Evolutionary conservation across 2,329 filamentous ascomycete genomes (phyloP).

Genomic region (Colletotrichum aenigma): DNA sequence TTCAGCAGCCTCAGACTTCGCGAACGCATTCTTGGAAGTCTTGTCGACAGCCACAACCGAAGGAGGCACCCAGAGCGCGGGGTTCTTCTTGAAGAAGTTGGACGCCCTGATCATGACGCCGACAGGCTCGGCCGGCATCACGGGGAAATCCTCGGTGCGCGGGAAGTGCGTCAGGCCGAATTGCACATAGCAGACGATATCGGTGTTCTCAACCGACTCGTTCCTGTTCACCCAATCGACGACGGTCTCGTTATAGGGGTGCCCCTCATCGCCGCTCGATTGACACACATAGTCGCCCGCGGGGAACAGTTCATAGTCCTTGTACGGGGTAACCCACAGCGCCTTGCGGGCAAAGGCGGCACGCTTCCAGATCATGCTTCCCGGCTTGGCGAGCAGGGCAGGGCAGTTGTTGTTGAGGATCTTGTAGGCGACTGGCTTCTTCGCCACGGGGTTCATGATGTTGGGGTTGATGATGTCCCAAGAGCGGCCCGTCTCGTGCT

Average conservation of each 20-base stretch:
- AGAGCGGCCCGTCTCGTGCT: constrained; percentile 12
- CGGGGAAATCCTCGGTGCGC: constrained; percentile 60
- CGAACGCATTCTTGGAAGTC: background rate
- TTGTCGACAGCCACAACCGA: background rate
- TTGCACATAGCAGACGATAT: constrained; percentile 63
- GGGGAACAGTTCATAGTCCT: background rate
- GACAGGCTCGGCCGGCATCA: constrained; percentile 63
- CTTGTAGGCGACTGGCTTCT: constrained; percentile 31
- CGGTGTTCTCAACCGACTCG: constrained; percentile 57
- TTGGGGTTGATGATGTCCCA: constrained; percentile 51
- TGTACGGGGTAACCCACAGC: background rate
- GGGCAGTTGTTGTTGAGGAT: constrained; percentile 5
- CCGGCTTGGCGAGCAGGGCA: background rate
- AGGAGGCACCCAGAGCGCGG: constrained; percentile 38
- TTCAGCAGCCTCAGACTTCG: background rate
- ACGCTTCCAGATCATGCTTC: constrained; percentile 6
- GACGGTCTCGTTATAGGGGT: constrained; percentile 24
- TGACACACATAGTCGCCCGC: background rate
- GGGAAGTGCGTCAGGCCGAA: constrained; percentile 61
- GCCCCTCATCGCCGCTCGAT: constrained; percentile 16
- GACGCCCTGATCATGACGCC: constrained; percentile 52
- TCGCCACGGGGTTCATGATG: constrained; percentile 52
- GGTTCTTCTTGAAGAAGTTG: constrained; percentile 56
- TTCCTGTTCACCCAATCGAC: constrained; percentile 22
- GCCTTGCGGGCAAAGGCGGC: background rate